phyloP scores from a whole-genome alignment of 768 basidiomycete genomes.

The Kwoniella europaea region DNA sequence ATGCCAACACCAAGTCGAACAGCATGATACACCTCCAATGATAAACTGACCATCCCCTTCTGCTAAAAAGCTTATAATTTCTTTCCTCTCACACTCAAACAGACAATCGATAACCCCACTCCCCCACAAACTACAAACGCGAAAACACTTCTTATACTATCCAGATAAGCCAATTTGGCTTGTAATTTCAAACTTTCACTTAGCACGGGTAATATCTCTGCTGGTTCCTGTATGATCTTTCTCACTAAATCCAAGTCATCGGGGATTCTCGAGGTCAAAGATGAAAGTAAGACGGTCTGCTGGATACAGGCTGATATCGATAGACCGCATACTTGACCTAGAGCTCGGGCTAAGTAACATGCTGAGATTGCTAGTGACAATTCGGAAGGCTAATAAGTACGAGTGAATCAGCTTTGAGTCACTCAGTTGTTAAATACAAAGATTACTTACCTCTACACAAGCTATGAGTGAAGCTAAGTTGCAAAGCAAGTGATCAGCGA shows the following conservation, averaged over 20 bases:
- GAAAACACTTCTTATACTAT: slow-evolving; percentile 46
- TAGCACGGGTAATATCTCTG: slow-evolving; percentile 36
- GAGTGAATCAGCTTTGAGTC: no score
- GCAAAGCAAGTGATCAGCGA: no score
- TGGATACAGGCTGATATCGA: slow-evolving; percentile 51
- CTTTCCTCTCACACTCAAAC: slow-evolving; percentile 10
- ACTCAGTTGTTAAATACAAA: no score
- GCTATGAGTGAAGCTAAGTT: slow-evolving; percentile 33
- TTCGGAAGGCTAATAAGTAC: slow-evolving; percentile 20
- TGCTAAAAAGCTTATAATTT: not conserved
- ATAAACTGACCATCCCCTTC: not conserved
- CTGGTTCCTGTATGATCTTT: slow-evolving; percentile 44
- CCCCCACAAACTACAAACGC: slow-evolving; percentile 38
- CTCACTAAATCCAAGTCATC: slow-evolving; percentile 23
- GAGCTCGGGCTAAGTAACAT: slow-evolving; percentile 50
- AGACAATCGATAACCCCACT: slow-evolving; percentile 4
- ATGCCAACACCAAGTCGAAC: no score
- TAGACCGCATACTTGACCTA: slow-evolving; percentile 55
- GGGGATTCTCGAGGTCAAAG: slow-evolving; percentile 9
- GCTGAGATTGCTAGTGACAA: slow-evolving; percentile 53
- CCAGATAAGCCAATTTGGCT: slow-evolving; percentile 44
- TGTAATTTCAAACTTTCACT: slow-evolving; percentile 15
- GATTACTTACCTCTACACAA: slow-evolving; percentile 26
- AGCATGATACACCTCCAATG: no score
- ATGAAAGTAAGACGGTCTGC: slow-evolving; percentile 41